A percentile compares a stretch with the other conserved stretches of the same genome.
Evolutionary conservation across 2,329 filamentous ascomycete genomes (phyloP).

Genomic region (Fusarium sulawesiense): DNA sequence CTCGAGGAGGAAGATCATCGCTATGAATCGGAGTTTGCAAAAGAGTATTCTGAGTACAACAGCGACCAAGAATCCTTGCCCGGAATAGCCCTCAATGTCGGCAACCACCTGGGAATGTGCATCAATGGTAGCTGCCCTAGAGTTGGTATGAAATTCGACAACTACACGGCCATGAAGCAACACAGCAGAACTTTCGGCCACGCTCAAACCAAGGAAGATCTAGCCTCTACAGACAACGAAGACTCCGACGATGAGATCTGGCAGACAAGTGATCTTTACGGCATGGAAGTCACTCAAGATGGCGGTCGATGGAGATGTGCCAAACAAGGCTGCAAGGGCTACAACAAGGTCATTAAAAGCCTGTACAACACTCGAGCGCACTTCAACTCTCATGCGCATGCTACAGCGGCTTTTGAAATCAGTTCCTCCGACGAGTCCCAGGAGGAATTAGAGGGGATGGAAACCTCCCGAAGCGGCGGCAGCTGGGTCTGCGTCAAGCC

Average conservation of each 20-base stretch:
- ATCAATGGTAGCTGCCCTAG: constrained; percentile 22
- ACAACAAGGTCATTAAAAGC: not conserved
- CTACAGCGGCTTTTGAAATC: constrained; percentile 1
- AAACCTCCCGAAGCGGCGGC: not conserved
- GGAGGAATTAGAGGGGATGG: constrained; percentile 9
- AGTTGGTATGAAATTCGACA: not conserved
- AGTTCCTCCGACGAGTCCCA: constrained; percentile 11
- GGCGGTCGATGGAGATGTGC: constrained; percentile 13
- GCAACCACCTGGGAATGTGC: constrained; percentile 1
- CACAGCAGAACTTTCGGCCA: constrained; percentile 19
- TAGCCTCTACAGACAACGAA: not conserved
- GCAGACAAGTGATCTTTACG: constrained; percentile 9
- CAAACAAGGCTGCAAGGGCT: constrained; percentile 25
- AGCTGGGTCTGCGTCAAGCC: constrained; percentile 9
- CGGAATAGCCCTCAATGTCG: constrained; percentile 9
- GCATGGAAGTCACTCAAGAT: constrained; percentile 16
- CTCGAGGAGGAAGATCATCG: constrained; percentile 17
- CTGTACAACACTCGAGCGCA: constrained; percentile 3
- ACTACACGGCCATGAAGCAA: not conserved
- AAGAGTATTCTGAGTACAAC: not conserved
- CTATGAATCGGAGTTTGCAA: not conserved
- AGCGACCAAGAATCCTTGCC: not conserved
- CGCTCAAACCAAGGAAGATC: not conserved
- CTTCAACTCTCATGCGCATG: constrained; percentile 3
- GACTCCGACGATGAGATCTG: constrained; percentile 4